A percentile compares a stretch with the other conserved stretches of the same genome.
Conservation (phyloP, 352 stramenopile genomes). For the Phytophthora ohioensis region DNA sequence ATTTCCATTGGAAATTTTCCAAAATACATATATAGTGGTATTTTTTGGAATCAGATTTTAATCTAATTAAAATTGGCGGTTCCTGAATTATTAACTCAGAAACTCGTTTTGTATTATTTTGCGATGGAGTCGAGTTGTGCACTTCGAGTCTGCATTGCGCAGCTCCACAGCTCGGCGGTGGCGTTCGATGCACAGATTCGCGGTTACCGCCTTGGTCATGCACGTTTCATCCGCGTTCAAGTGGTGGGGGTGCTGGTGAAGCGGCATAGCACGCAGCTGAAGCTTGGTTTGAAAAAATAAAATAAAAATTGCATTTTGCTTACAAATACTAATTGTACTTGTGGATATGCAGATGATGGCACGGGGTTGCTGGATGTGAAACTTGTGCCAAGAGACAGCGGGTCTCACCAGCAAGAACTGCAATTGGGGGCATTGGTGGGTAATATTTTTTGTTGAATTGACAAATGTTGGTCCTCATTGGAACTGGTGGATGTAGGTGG, state of each 20-base stretch:
- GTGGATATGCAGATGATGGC: slow-evolving; percentile 44
- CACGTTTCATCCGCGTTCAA: slow-evolving; percentile 35
- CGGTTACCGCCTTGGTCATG: slow-evolving; percentile 30
- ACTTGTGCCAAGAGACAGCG: slow-evolving; percentile 12
- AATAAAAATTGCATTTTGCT: slow-evolving; percentile 2
- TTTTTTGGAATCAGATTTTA: slow-evolving; percentile 7
- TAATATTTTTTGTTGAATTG: neutral
- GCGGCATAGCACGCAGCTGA: slow-evolving; percentile 26
- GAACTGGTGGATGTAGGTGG: slow-evolving; percentile 35
- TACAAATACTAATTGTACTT: slow-evolving; percentile 6
- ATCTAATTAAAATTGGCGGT: no score
- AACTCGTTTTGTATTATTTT: slow-evolving; percentile 1
- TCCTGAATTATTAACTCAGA: slow-evolving; percentile 1
- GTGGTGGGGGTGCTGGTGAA: slow-evolving; percentile 46
- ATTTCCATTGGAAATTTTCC: no score
- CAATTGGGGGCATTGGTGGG: slow-evolving; percentile 44
- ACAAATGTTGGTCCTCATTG: slow-evolving; percentile 4
- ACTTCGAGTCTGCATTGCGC: slow-evolving; percentile 42
- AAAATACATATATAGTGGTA: neutral
- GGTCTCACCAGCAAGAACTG: slow-evolving; percentile 25
- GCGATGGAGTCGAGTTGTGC: slow-evolving; percentile 32
- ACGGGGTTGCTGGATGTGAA: slow-evolving; percentile 44
- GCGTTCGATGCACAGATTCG: slow-evolving; percentile 22
- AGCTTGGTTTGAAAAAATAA: slow-evolving; percentile 39
- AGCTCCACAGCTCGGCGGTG: slow-evolving; percentile 36